phyloP scores from a whole-genome alignment of 2,329 filamentous ascomycete genomes.

The Zalaria sp. region DNA sequence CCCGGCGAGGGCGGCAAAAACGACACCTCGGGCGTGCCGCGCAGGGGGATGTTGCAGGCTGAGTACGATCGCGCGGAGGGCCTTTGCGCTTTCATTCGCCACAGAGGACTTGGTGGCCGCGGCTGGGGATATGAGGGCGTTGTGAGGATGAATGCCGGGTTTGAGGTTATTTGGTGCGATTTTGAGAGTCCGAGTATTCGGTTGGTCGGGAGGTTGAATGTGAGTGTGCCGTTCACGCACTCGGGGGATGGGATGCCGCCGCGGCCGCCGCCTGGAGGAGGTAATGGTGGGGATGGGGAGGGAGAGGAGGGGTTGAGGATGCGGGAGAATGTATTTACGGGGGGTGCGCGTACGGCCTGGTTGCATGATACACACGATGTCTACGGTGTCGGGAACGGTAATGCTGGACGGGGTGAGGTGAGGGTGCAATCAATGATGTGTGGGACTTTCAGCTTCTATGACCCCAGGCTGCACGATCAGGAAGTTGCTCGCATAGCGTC shows the following conservation, averaged over 20 bases:
- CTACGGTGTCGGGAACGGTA: slow-evolving; percentile 23
- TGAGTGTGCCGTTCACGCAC: slow-evolving; percentile 28
- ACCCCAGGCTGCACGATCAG: slow-evolving; percentile 20
- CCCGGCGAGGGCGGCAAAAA: not conserved
- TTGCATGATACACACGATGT: slow-evolving; percentile 6
- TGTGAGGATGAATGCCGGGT: slow-evolving; percentile 52
- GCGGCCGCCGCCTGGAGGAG: slow-evolving; percentile 22
- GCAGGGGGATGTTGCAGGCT: slow-evolving; percentile 15
- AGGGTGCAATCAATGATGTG: slow-evolving; percentile 27
- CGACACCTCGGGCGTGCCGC: slow-evolving; percentile 16
- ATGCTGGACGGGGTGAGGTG: slow-evolving; percentile 27
- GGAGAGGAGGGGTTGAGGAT: too few relatives aligned
- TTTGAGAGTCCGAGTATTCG: slow-evolving; percentile 35
- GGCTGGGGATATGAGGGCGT: slow-evolving; percentile 42
- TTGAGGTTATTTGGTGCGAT: slow-evolving; percentile 54
- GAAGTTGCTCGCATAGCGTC: slow-evolving; percentile 15
- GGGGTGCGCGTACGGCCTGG: slow-evolving; percentile 1
- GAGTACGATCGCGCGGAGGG: slow-evolving; percentile 35
- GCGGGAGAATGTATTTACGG: too few relatives aligned
- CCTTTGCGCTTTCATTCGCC: slow-evolving; percentile 32
- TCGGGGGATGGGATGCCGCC: slow-evolving; percentile 1
- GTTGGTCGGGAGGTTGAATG: slow-evolving; percentile 30
- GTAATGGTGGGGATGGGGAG: too few relatives aligned
- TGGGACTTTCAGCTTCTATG: slow-evolving; percentile 33
- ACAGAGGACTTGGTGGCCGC: slow-evolving; percentile 25